Evolutionary conservation across 192 early-diverging fungal species (phyloP).

Genomic region (Coemansia erecta): DNA sequence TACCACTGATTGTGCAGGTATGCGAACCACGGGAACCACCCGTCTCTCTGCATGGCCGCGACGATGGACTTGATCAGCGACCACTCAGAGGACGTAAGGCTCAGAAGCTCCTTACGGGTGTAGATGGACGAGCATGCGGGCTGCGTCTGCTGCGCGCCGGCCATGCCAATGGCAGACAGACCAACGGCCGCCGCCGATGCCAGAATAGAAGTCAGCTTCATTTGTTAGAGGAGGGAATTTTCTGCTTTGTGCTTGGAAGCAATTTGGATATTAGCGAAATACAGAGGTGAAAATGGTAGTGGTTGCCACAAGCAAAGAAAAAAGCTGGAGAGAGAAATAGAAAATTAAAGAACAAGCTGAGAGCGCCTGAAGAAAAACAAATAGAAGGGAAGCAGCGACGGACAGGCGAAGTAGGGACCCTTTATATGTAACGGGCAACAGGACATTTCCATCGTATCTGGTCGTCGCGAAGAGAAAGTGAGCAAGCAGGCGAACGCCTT

Average conservation of each 20-base stretch:
- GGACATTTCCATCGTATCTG: too few relatives aligned
- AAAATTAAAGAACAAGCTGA: not conserved
- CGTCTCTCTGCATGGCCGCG: conserved; percentile 43
- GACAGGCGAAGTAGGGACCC: not conserved
- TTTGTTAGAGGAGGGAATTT: too few relatives aligned
- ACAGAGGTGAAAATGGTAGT: too few relatives aligned
- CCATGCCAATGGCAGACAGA: too few relatives aligned
- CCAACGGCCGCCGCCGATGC: conserved; percentile 33
- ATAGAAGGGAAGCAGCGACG: not conserved
- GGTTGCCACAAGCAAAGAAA: too few relatives aligned
- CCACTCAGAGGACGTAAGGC: conserved; percentile 38
- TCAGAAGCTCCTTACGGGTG: conserved; percentile 50
- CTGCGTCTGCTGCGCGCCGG: conserved; percentile 46
- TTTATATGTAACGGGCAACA: too few relatives aligned
- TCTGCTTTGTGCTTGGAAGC: too few relatives aligned
- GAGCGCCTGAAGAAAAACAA: not conserved
- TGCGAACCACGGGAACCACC: conserved; percentile 50
- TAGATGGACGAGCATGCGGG: conserved; percentile 42
- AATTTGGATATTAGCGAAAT: conserved; percentile 2
- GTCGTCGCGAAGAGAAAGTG: too few relatives aligned
- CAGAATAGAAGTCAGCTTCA: conserved; percentile 29
- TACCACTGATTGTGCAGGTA: conserved; percentile 41
- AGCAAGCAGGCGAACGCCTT: too few relatives aligned
- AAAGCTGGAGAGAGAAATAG: not conserved
- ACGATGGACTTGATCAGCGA: conserved; percentile 19